Evolutionary conservation across 768 basidiomycete species (phyloP), one percentile per base, ranked within the genome.

Genomic region (Boletus tylopilopsis): DNA sequence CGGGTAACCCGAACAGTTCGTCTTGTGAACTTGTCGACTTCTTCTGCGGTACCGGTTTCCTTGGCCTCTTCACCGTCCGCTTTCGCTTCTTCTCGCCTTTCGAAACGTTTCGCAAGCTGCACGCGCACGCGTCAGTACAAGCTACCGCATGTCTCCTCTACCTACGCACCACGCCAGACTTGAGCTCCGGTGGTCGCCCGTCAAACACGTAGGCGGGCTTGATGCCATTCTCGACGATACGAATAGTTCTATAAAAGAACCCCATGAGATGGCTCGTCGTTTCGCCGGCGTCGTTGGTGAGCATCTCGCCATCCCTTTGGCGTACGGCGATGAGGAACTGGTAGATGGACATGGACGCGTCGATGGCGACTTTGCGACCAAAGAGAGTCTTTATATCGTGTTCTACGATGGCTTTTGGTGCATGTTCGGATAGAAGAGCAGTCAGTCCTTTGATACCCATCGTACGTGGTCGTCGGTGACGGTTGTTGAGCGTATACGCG

Each of bases 231-330:
- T 99, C 96, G 16, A 94, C 94, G 67, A 99, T 98, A 21, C 96
- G 80, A 51, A 99, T 90, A 0, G 96, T 99, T 33, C 94, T 80
- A 63, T 97, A 97, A 73, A 99, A 99, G 68, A 98, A 88, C 0
- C 96, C 96, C 94, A 98, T 97, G 11, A 99, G 75, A 71, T 99
- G 95, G 71, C 93, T 94, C 2, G 96, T 99, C 4, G 93, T 96
- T 65, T 99, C 96, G 16, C 96, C 96, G 0, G 86, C 84, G n/a
- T 98, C 95, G 64, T 97, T 97, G 60, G 87, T 95, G 57, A 99
- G 79, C 77, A 94, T 81, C 69, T 98, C 93, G 18, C 96, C 96
- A 66, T 98, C 96, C 66, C 84, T 86, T 69, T 95, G 94, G 25
- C 96, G 80, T 11, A 98, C 96, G 18, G 96, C 96, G 50, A 99